Percentiles rank a stretch among this genome's conserved stretches.
Evolutionary conservation across 345 rosid genomes (phyloP).

Genomic region (Ceriops zippeliana): DNA sequence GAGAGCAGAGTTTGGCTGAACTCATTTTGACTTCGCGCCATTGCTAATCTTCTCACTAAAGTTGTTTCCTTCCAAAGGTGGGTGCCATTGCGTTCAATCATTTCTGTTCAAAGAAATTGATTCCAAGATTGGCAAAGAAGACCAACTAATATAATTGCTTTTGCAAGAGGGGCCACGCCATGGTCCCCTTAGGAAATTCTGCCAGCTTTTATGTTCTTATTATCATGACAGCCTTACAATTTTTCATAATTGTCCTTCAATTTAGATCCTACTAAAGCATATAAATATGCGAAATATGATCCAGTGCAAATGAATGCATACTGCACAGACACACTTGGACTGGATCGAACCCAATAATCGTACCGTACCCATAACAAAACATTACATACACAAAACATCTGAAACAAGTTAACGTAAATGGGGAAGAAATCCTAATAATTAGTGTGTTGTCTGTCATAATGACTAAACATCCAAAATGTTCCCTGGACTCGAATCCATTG

Average conservation of each 20-base stretch:
- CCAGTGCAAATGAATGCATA: too few species aligned
- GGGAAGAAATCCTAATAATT: too few species aligned
- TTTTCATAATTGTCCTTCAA: not conserved
- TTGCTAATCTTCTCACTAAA: slow-evolving; percentile 21
- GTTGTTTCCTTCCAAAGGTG: slow-evolving; percentile 45
- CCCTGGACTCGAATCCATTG: too few species aligned
- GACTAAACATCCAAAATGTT: too few species aligned
- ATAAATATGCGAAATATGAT: too few species aligned
- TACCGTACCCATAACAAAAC: too few species aligned
- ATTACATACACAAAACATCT: too few species aligned
- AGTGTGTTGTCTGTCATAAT: too few species aligned
- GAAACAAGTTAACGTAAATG: too few species aligned
- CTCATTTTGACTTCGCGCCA: slow-evolving; percentile 22
- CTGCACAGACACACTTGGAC: too few species aligned
- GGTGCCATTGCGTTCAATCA: slow-evolving; percentile 37
- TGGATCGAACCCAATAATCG: too few species aligned
- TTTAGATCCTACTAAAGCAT: too few species aligned
- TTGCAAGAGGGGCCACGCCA: slow-evolving; percentile 12
- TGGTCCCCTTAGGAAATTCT: slow-evolving; percentile 1
- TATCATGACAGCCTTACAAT: not conserved
- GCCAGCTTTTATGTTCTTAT: not conserved
- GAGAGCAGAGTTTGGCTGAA: slow-evolving; percentile 8
- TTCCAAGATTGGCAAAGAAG: slow-evolving; percentile 5
- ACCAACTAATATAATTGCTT: slow-evolving; percentile 14
- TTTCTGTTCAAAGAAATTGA: slow-evolving; percentile 15